Conservation (phyloP, 2,329 filamentous ascomycete species). For the Septoria petroselini region DNA sequence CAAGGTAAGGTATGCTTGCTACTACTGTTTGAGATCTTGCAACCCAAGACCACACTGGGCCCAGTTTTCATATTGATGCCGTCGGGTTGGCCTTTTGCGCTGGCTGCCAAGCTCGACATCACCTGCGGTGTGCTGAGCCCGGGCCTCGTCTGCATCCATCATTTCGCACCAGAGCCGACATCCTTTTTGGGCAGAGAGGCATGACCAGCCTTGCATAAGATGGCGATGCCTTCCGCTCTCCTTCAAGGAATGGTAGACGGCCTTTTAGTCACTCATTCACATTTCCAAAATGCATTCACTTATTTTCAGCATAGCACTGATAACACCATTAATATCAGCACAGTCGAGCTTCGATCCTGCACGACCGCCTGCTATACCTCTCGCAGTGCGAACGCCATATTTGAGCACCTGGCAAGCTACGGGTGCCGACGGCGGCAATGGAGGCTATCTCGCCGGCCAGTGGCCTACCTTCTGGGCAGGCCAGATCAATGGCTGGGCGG, state of each 20-base stretch:
- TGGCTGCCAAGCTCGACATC: conserved; percentile 10
- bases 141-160: conserved; percentile 11
- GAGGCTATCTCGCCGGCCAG: conserved; percentile 64
- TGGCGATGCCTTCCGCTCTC: conserved; percentile 2
- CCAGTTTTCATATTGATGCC: conserved; percentile 13
- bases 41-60: conserved; percentile 3
- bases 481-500: conserved; percentile 62
- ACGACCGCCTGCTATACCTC: conserved; percentile 64
- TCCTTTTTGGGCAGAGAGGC: conserved; percentile 1
- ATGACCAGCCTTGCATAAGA: conserved; percentile 6
- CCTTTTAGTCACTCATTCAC: conserved; percentile 8
- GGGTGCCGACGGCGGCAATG: conserved; percentile 60
- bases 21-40: neutral
- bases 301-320: conserved; percentile 15
- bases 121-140: conserved; percentile 3
- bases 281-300: conserved; percentile 18
- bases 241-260: neutral
- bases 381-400: conserved; percentile 74
- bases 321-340: conserved; percentile 23
- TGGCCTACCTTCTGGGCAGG: conserved; percentile 66
- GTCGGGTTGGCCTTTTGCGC: conserved; percentile 11
- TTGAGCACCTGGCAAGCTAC: conserved; percentile 65
- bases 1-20: conserved; percentile 6
- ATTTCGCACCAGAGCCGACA: conserved; percentile 9
- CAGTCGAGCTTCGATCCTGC: conserved; percentile 61